phyloP scores from a whole-genome alignment of 495 filamentous ascomycete genomes.

The Amphirosellinia nigrospora region DNA sequence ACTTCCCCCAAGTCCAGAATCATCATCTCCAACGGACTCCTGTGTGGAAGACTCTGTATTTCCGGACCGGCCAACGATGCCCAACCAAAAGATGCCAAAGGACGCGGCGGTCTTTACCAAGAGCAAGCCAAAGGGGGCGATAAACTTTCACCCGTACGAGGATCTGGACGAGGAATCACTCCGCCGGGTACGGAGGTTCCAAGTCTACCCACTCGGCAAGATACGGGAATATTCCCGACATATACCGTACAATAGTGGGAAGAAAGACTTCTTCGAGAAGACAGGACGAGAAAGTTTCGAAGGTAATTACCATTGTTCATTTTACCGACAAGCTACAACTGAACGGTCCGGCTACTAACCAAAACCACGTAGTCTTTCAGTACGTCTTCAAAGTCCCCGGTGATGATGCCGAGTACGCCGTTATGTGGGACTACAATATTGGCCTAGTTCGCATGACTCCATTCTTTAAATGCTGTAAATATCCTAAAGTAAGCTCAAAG shows the following conservation, averaged over 20 bases:
- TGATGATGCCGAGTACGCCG: slow-evolving; percentile 69
- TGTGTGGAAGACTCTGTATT: slow-evolving; percentile 35
- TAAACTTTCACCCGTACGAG: slow-evolving; percentile 74
- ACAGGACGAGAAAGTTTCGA: slow-evolving; percentile 89
- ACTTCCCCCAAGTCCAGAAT: slow-evolving; percentile 40
- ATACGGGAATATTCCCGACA: slow-evolving; percentile 73
- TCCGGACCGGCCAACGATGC: slow-evolving; percentile 37
- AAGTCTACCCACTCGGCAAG: slow-evolving; percentile 68
- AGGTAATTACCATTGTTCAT: slow-evolving; percentile 58
- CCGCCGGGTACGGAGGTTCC: slow-evolving; percentile 63
- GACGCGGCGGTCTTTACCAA: slow-evolving; percentile 64
- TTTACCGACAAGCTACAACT: slow-evolving; percentile 6
- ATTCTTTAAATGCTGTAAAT: slow-evolving; percentile 88
- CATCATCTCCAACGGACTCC: slow-evolving; percentile 38
- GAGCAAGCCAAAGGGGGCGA: slow-evolving; percentile 62
- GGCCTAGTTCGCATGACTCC: slow-evolving; percentile 95
- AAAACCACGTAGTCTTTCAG: slow-evolving; percentile 71
- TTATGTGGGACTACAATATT: slow-evolving; percentile 97
- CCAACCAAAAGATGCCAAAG: slow-evolving; percentile 59
- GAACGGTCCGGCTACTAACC: slow-evolving; percentile 26
- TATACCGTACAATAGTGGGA: slow-evolving; percentile 93
- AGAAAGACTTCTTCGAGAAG: slow-evolving; percentile 82
- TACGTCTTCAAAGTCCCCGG: slow-evolving; percentile 82
- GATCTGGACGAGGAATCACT: slow-evolving; percentile 60
- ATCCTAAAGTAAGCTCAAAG: slow-evolving; percentile 71